Percentiles rank a stretch among this genome's conserved stretches.
These are phyloP conservation scores for Colletotrichum lini DNA, from an alignment of 2,329 filamentous ascomycete genomes.

Conservation along the genomic window DNA sequence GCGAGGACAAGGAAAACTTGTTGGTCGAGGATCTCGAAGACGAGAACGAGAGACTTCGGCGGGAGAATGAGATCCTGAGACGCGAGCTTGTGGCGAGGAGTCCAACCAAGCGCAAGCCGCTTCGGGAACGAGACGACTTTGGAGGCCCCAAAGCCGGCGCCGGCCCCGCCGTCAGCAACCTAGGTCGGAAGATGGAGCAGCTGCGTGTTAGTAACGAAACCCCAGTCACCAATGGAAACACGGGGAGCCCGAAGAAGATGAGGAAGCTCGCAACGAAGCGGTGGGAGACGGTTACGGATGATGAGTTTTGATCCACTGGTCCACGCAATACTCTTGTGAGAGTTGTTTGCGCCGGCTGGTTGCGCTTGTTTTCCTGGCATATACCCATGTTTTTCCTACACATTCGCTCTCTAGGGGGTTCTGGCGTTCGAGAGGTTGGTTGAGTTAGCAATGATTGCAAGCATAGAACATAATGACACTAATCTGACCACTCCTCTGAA, in stretches of 20 bases:
- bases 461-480: background rate
- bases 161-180: constrained; percentile 48
- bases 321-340: background rate
- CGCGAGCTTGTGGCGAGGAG: constrained; percentile 76
- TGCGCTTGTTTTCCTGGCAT: constrained; percentile 29
- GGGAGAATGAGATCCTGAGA: constrained; percentile 75
- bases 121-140: constrained; percentile 68
- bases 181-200: constrained; percentile 65
- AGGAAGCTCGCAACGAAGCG: constrained; percentile 63
- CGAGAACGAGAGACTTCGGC: constrained; percentile 79
- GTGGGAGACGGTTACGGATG: constrained; percentile 64
- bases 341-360: constrained; percentile 13
- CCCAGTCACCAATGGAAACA: constrained; percentile 47
- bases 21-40: constrained; percentile 75
- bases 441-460: background rate
- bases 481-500: background rate
- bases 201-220: constrained; percentile 62
- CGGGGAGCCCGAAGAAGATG: constrained; percentile 67
- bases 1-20: constrained; percentile 73
- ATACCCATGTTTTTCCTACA: constrained; percentile 28
- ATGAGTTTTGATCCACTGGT: constrained; percentile 42
- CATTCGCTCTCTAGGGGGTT: constrained; percentile 8
- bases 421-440: background rate
- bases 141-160: constrained; percentile 46
- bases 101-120: constrained; percentile 71